phyloP scores from a whole-genome alignment of 139 green algal genomes.

The Tetraselmis striata region DNA sequence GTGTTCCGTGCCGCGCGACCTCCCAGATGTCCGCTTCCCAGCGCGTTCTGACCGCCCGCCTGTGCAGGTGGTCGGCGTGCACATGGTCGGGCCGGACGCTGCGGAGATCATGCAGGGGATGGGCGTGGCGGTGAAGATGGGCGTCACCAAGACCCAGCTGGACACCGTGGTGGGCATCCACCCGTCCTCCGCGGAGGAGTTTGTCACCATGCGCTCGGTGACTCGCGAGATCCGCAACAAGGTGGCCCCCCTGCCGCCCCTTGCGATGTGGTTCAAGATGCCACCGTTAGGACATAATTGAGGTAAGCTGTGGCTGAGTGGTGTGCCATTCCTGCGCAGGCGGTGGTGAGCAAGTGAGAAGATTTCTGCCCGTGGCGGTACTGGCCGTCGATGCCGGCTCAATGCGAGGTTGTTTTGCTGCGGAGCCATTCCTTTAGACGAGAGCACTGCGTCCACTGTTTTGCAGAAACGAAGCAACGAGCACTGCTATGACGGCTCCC shows the following conservation, averaged over 20 bases:
- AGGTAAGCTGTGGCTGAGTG: too few species aligned
- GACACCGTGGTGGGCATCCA: slow-evolving; percentile 95
- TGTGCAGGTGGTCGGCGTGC: slow-evolving; percentile 64
- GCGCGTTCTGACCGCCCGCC: background rate
- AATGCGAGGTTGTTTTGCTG: too few species aligned
- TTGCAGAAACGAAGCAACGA: too few species aligned
- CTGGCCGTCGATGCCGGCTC: too few species aligned
- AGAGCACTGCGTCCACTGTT: too few species aligned
- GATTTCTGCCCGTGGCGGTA: too few species aligned
- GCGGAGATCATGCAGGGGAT: slow-evolving; percentile 98
- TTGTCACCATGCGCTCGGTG: slow-evolving; percentile 81
- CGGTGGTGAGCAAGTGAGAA: too few species aligned
- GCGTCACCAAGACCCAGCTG: slow-evolving; percentile 85
- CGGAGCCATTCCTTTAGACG: too few species aligned
- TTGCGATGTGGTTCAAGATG: too few species aligned
- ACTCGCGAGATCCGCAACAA: background rate
- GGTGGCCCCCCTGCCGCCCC: background rate
- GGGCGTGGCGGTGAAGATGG: slow-evolving; percentile 84
- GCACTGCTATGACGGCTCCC: too few species aligned
- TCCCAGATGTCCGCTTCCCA: background rate
- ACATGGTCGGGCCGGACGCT: slow-evolving; percentile 91
- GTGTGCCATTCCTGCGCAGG: too few species aligned
- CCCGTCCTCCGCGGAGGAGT: slow-evolving; percentile 90
- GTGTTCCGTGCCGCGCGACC: background rate
- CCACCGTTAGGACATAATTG: too few species aligned